These are phyloP conservation scores for Paecilomyces fulvus DNA, from an alignment of 2,329 filamentous ascomycete species.

Conservation along the genomic window DNA sequence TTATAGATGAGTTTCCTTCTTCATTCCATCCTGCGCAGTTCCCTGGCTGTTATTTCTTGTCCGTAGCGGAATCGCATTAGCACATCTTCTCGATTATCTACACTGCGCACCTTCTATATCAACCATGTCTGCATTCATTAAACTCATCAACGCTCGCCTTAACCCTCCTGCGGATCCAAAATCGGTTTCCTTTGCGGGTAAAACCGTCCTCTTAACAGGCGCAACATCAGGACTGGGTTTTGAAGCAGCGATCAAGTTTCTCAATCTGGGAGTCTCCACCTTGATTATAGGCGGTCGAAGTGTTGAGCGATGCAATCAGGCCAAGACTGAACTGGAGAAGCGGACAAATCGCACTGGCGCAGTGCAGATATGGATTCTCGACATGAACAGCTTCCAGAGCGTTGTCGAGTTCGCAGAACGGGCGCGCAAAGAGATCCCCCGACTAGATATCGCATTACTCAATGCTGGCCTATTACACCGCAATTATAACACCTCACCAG, in stretches of 20 bases:
- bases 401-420: conserved; percentile 36
- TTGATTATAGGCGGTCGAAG: conserved; percentile 42
- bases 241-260: conserved; percentile 42
- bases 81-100: not conserved
- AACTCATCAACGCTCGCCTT: not conserved
- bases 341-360: conserved; percentile 21
- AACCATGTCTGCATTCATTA: not conserved
- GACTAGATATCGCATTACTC: conserved; percentile 38
- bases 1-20: not conserved
- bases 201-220: conserved; percentile 43
- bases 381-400: conserved; percentile 39
- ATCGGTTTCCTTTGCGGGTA: conserved; percentile 33
- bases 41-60: not conserved
- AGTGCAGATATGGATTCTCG: conserved; percentile 38
- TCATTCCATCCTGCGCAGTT: not conserved
- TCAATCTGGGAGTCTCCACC: conserved; percentile 31
- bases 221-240: conserved; percentile 45
- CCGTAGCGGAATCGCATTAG: not conserved
- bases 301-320: conserved; percentile 32
- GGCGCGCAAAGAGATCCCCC: conserved; percentile 25
- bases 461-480: conserved; percentile 38
- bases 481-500: conserved; percentile 25
- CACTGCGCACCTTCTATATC: not conserved
- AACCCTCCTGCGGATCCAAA: conserved; percentile 27
- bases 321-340: conserved; percentile 32